Conservation (phyloP, 75 land plant genomes). For the Isoetes taiwanensis region DNA sequence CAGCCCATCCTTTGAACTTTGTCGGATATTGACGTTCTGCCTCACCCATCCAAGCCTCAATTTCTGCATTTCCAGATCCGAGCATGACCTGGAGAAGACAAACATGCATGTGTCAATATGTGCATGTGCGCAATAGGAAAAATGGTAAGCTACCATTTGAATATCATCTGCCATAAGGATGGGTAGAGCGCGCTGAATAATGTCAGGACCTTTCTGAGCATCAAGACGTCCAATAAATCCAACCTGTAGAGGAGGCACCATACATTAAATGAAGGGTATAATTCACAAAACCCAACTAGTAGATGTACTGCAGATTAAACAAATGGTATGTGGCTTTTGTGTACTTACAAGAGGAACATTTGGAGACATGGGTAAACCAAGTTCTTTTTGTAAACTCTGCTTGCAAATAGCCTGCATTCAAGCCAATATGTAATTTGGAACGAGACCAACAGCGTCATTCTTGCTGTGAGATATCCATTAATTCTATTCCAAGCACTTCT, state of each 20-base stretch:
- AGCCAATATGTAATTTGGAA: not conserved
- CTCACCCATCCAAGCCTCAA: not conserved
- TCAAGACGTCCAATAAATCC: conserved; percentile 8
- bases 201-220: not conserved
- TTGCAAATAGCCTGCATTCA: not conserved
- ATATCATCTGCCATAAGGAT: not conserved
- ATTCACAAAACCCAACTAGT: too few relatives aligned
- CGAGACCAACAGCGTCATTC: not conserved
- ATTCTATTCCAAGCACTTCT: too few relatives aligned
- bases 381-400: conserved; percentile 3
- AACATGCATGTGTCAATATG: not conserved
- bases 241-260: not conserved
- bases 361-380: not conserved
- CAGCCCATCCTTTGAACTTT: conserved; percentile 3
- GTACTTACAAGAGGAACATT: conserved; percentile 4
- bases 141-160: not conserved
- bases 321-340: too few relatives aligned
- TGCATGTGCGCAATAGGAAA: not conserved
- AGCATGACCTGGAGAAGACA: not conserved
- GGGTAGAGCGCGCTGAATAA: not conserved
- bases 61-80: not conserved
- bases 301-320: not conserved
- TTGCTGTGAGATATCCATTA: too few relatives aligned
- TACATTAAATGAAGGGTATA: not conserved
- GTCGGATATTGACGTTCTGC: not conserved